Evolutionary conservation across 2,329 filamentous ascomycete genomes (phyloP).

Genomic region (Clarireedia paspali): DNA sequence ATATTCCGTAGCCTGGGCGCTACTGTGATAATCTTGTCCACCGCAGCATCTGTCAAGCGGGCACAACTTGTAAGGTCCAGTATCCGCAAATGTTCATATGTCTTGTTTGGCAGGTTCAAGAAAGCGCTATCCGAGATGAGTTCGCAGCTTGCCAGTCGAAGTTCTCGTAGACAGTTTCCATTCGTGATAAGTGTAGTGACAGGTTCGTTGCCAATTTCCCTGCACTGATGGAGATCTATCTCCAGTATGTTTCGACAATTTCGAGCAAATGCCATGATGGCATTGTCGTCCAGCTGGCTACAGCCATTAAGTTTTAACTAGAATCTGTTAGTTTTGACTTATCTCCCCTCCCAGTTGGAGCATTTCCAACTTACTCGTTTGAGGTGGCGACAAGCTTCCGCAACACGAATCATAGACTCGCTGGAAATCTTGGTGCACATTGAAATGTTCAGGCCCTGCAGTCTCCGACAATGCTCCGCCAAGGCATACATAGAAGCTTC

Average conservation of each 20-base stretch:
- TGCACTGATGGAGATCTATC: conserved; percentile 87
- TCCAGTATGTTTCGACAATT: conserved; percentile 91
- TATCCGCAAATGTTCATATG: conserved; percentile 84
- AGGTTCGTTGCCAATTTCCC: conserved; percentile 71
- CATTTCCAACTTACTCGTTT: conserved; percentile 61
- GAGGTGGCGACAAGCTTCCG: conserved; percentile 74
- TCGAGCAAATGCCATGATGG: conserved; percentile 77
- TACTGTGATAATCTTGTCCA: conserved; percentile 78
- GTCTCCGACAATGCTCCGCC: conserved; percentile 70
- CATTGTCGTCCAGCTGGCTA: conserved; percentile 70
- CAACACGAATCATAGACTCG: conserved; percentile 73
- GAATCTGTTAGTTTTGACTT: conserved; percentile 12
- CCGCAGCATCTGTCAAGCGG: conserved; percentile 75
- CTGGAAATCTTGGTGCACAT: conserved; percentile 79
- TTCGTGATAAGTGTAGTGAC: conserved; percentile 73
- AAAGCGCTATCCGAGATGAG: conserved; percentile 86
- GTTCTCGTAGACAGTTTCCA: conserved; percentile 77
- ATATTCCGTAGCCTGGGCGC: conserved; percentile 87
- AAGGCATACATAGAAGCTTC: conserved; percentile 72
- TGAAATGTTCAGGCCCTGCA: conserved; percentile 92
- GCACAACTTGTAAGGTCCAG: conserved; percentile 87
- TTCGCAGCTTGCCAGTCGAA: conserved; percentile 78
- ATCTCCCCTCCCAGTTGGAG: neutral
- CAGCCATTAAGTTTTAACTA: conserved; percentile 94
- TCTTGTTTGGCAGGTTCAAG: conserved; percentile 60